Percentiles rank a stretch among this genome's conserved stretches.
Evolutionary conservation across 2,329 filamentous ascomycete species (phyloP).

Genomic region (Aspergillus sp.): DNA sequence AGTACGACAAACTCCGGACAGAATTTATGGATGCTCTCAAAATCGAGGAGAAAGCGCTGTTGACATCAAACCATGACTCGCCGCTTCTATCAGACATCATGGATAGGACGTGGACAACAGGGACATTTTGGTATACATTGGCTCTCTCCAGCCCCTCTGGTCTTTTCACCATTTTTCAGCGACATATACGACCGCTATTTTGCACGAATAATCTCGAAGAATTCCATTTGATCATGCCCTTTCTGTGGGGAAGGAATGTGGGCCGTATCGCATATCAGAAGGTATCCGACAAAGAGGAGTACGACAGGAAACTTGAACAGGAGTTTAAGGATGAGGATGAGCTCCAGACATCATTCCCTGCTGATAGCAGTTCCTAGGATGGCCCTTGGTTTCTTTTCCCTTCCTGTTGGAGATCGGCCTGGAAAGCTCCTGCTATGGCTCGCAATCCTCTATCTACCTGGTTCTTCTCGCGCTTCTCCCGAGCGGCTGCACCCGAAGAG

Average conservation of each 20-base stretch:
- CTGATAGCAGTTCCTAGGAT: too few species aligned
- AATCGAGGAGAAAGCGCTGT: background rate
- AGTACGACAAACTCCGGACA: slow-evolving; percentile 5
- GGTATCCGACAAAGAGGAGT: slow-evolving; percentile 14
- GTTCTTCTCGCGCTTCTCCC: too few species aligned
- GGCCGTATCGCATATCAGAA: slow-evolving; percentile 17
- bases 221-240: slow-evolving; percentile 22
- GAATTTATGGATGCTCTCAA: slow-evolving; percentile 11
- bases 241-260: slow-evolving; percentile 15
- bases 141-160: slow-evolving; percentile 23
- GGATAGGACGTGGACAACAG: slow-evolving; percentile 24
- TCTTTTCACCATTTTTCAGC: slow-evolving; percentile 9
- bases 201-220: slow-evolving; percentile 17
- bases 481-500: too few species aligned
- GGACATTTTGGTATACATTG: slow-evolving; percentile 19
- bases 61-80: background rate
- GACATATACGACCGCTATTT: slow-evolving; percentile 10
- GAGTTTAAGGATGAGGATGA: background rate
- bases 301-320: slow-evolving; percentile 17
- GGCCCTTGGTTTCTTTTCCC: too few species aligned
- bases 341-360: too few species aligned
- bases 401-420: too few species aligned
- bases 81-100: background rate
- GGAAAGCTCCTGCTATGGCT: too few species aligned
- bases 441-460: too few species aligned